These are phyloP conservation scores for Talaromyces sp. DNA, from an alignment of 2,329 filamentous ascomycete species.

Conservation along the genomic window DNA sequence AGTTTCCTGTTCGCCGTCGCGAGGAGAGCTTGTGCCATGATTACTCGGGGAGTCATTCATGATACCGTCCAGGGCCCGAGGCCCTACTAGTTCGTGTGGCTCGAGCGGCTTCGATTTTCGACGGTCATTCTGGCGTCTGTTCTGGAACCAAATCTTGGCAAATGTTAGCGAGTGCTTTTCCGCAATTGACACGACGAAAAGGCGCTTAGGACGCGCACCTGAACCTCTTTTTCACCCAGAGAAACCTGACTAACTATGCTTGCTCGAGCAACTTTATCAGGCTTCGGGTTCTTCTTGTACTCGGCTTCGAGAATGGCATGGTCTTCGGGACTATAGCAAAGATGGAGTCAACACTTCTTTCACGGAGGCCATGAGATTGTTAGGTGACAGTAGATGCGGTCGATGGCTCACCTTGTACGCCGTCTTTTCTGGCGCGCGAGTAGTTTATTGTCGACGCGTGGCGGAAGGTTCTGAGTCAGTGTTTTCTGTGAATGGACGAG, in stretches of 20 bases:
- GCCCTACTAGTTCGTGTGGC: slow-evolving; percentile 66
- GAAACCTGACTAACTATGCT: slow-evolving; percentile 82
- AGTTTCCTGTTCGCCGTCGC: slow-evolving; percentile 25
- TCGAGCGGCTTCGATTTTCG: slow-evolving; percentile 82
- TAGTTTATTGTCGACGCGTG: slow-evolving; percentile 59
- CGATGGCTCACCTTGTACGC: slow-evolving; percentile 57
- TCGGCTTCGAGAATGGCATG: slow-evolving; percentile 84
- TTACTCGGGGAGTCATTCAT: slow-evolving; percentile 28
- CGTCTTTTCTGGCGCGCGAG: slow-evolving; percentile 61
- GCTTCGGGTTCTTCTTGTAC: slow-evolving; percentile 81
- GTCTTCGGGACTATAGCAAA: slow-evolving; percentile 70
- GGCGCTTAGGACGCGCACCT: slow-evolving; percentile 61
- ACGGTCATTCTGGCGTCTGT: slow-evolving; percentile 87
- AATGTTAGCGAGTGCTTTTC: not conserved
- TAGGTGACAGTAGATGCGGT: not conserved
- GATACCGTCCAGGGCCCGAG: slow-evolving; percentile 31
- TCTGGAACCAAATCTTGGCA: slow-evolving; percentile 92
- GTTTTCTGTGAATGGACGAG: slow-evolving; percentile 61
- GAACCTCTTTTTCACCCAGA: slow-evolving; percentile 91
- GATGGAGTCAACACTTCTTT: not conserved
- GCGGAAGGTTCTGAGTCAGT: slow-evolving; percentile 55
- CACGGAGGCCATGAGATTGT: not conserved
- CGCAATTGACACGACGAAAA: not conserved
- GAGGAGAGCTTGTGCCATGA: slow-evolving; percentile 30
- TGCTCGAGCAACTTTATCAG: slow-evolving; percentile 82